Evolutionary conservation across 2,329 filamentous ascomycete genomes (phyloP).

Genomic region (Tolypocladium endophyticum): DNA sequence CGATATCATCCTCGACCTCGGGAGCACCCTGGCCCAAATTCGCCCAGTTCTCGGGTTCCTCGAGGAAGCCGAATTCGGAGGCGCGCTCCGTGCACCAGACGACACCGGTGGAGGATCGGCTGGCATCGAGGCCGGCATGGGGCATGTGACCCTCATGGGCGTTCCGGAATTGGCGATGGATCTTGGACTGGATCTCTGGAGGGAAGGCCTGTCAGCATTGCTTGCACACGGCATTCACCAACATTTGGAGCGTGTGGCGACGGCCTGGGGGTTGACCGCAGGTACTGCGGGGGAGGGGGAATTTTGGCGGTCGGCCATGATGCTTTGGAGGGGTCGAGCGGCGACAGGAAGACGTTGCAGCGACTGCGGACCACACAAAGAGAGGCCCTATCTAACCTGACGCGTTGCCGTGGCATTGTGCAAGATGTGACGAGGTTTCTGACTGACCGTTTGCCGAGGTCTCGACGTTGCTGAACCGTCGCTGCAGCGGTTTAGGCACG

Average conservation of each 20-base stretch:
- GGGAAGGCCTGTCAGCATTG: conserved; percentile 6
- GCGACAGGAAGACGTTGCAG: neutral
- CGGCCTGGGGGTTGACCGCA: neutral
- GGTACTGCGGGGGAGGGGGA: neutral
- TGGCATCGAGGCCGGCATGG: conserved; percentile 83
- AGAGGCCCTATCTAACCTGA: neutral
- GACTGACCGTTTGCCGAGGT: conserved; percentile 44
- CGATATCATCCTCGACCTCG: conserved; percentile 87
- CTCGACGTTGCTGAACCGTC: conserved; percentile 50
- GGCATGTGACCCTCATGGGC: conserved; percentile 86
- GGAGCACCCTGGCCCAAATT: conserved; percentile 92
- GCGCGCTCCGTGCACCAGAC: conserved; percentile 89
- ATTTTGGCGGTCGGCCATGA: neutral
- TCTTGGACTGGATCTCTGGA: conserved; percentile 68
- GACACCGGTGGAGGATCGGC: conserved; percentile 81
- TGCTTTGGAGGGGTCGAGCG: neutral
- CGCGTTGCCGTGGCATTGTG: neutral
- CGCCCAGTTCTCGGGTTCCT: conserved; percentile 75
- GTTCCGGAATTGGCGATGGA: conserved; percentile 80
- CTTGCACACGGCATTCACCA: neutral
- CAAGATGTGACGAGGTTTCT: neutral
- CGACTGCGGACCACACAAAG: neutral
- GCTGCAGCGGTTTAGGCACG: conserved; percentile 39
- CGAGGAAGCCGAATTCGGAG: conserved; percentile 76
- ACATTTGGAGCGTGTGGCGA: neutral